Evolutionary conservation across 768 basidiomycete species (phyloP), one percentile per base, ranked within the genome.

Genomic region (Podaxis pistillaris): DNA sequence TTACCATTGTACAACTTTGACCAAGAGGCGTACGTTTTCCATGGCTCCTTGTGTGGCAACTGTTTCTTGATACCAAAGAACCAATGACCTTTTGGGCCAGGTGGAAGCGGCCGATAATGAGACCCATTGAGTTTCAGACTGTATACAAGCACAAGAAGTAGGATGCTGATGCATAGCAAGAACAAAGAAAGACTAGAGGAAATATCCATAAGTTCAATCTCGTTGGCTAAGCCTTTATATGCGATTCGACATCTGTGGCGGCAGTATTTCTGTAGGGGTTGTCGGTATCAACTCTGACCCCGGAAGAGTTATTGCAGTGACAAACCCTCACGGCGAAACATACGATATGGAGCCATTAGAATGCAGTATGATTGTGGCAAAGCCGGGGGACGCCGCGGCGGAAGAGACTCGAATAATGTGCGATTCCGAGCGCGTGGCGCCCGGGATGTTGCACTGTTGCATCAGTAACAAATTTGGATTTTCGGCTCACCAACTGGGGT

Each of bases 11-110:
- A 69, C n/a, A 28, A 26, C 17, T 62, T 37, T 37, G 66, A 64
- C 68, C 68, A 69, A 13, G 57, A 53, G n/a, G 64, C 57, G 44
- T 69, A 69, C 26, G 51, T 60, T 47, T 69, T 67, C 68, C 68
- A 69, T 19, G 68, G 68, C 53, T 69, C 68, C n/a, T 55, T 26
- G 13, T 19, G 22, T 9, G 66, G 68, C 4, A 67, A 41, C 40
- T 55, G 63, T 17, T 58, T 47, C 24, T 66, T 65, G 19, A 68
- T 46, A 19, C 67, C 64, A 15, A 57, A 41, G 19, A 68, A 60
- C 40, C 55, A 62, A 15, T 54, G 38, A 2, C 68, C 68, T 28
- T 40, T 61, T 4, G 68, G 68, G 15, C 68, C 68, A 24, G 68
- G 68, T 3, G 68, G 68, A 40, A 68, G 50, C 6, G 60, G 44